Percentiles rank a stretch among this genome's conserved stretches.
These are phyloP conservation scores for Cyclanthera cordifolia DNA, from an alignment of 306 rosid genomes.

Conservation along the genomic window DNA sequence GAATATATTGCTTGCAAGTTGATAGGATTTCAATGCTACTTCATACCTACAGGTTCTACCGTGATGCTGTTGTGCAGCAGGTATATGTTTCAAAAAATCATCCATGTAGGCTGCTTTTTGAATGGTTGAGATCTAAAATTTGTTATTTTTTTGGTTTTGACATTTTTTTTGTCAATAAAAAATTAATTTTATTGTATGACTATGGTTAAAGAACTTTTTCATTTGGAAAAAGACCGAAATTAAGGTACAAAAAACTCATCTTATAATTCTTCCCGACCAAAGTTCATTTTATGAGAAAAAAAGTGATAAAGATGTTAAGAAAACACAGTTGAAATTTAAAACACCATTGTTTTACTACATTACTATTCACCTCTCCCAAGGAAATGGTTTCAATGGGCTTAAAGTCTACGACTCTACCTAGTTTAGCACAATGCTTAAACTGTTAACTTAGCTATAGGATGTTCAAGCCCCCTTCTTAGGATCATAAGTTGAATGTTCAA, in stretches of 20 bases:
- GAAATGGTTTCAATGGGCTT: background rate
- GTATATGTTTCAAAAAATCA: slow-evolving; percentile 29
- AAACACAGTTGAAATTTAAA: background rate
- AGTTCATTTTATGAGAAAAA: background rate
- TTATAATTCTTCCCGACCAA: background rate
- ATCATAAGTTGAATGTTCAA: too few species aligned
- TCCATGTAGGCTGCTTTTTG: too few species aligned
- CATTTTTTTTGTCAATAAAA: background rate
- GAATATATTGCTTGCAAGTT: slow-evolving; percentile 94
- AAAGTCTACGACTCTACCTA: background rate
- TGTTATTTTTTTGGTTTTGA: background rate
- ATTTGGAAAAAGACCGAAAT: background rate
- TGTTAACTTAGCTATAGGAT: background rate
- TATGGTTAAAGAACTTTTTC: background rate
- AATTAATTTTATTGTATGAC: background rate
- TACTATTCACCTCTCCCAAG: background rate
- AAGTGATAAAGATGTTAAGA: background rate
- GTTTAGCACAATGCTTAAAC: background rate
- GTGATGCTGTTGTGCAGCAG: slow-evolving; percentile 98
- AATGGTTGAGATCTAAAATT: background rate
- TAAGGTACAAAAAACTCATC: background rate
- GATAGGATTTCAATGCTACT: slow-evolving; percentile 95
- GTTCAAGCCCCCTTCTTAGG: too few species aligned
- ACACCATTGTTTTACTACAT: background rate
- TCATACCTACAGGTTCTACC: slow-evolving; percentile 78